Percentiles rank a stretch among this genome's conserved stretches.
These are phyloP conservation scores for Cercospora beticola DNA, from an alignment of 2,329 filamentous ascomycete species.

Conservation along the genomic window DNA sequence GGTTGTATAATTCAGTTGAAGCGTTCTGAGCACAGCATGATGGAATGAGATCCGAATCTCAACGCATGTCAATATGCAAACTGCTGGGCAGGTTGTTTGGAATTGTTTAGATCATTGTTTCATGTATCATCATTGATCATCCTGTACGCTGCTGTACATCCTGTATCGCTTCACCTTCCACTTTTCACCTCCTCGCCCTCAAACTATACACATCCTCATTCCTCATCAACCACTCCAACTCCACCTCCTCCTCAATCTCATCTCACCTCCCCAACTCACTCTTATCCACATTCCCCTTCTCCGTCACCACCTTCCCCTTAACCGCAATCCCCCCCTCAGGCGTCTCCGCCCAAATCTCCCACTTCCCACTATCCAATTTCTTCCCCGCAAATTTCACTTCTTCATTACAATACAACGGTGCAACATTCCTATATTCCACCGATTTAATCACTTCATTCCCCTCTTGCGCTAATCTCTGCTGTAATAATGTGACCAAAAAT, in stretches of 20 bases:
- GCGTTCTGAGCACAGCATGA: constrained; percentile 1
- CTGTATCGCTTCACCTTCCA: background rate
- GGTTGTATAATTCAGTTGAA: background rate
- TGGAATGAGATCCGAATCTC: background rate
- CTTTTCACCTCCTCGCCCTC: background rate
- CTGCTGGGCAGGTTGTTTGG: background rate
- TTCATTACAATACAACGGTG: constrained; percentile 75
- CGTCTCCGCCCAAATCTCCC: constrained; percentile 45
- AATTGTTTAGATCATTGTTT: background rate
- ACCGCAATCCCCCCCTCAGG: constrained; percentile 46
- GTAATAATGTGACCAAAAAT: constrained; percentile 69
- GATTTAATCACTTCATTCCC: constrained; percentile 48
- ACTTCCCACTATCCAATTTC: constrained; percentile 44
- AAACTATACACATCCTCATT: constrained; percentile 16
- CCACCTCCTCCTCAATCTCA: background rate
- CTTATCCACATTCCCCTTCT: constrained; percentile 22
- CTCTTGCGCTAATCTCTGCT: constrained; percentile 50
- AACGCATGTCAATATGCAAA: background rate
- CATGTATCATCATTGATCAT: background rate
- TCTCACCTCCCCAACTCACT: constrained; percentile 17
- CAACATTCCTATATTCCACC: constrained; percentile 77
- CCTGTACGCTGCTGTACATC: background rate
- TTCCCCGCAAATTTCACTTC: constrained; percentile 68
- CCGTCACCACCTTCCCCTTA: constrained; percentile 43
- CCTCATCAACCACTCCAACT: constrained; percentile 20